Conservation (phyloP, 176 grass and related monocot genomes). For the Tillandsia leiboldiana region DNA sequence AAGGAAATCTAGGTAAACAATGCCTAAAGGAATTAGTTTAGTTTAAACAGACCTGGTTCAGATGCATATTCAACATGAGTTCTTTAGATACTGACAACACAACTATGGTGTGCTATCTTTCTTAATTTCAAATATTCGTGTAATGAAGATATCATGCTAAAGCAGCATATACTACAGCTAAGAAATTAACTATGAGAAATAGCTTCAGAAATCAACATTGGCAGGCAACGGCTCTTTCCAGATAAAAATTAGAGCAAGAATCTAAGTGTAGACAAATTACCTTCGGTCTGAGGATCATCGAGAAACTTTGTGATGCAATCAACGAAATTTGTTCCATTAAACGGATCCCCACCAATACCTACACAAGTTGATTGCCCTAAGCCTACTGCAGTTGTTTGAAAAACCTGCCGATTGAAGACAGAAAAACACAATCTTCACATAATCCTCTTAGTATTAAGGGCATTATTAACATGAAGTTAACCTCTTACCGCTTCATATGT, state of each 20-base stretch:
- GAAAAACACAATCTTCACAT: constrained; percentile 11
- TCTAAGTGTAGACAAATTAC: constrained; percentile 25
- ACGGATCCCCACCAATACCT: constrained; percentile 95
- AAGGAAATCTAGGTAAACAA: no score
- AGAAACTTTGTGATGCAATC: constrained; percentile 92
- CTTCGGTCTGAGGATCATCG: constrained; percentile 98
- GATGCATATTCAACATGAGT: no score
- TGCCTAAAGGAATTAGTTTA: no score
- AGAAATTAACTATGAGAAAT: background rate
- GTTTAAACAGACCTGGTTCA: no score
- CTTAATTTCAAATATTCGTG: background rate
- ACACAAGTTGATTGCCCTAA: constrained; percentile 96
- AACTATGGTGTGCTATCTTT: background rate
- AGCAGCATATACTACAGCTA: background rate
- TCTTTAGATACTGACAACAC: no score
- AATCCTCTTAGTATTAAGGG: constrained; percentile 11
- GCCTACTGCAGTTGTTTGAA: constrained; percentile 93
- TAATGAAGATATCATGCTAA: background rate
- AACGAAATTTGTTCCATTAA: constrained; percentile 98
- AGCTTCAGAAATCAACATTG: background rate
- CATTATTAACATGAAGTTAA: background rate
- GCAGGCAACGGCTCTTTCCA: background rate
- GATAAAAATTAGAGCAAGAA: background rate
- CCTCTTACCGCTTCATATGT: constrained; percentile 91
- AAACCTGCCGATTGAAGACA: constrained; percentile 50